Evolutionary conservation across 1,284 basidiomycete species (phyloP).

Genomic region (Boletellus sp.): DNA sequence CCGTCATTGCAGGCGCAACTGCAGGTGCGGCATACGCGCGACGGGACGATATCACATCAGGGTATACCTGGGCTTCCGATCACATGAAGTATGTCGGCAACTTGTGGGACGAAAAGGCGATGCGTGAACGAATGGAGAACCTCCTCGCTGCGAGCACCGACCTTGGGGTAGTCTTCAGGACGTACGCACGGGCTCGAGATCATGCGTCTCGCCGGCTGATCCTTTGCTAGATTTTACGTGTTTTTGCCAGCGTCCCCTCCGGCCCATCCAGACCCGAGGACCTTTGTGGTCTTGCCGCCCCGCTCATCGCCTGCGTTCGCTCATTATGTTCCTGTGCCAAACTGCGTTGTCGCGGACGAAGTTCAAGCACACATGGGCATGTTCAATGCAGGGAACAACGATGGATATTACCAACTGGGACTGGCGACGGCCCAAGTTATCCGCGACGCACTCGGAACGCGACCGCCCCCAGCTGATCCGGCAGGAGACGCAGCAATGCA

Average conservation of each 20-base stretch:
- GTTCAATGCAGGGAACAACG: slow-evolving; percentile 82
- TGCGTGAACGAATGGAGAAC: slow-evolving; percentile 60
- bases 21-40: slow-evolving; percentile 82
- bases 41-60: slow-evolving; percentile 64
- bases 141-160: slow-evolving; percentile 58
- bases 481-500: slow-evolving; percentile 1
- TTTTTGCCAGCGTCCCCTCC: slow-evolving; percentile 62
- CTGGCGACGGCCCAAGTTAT: slow-evolving; percentile 60
- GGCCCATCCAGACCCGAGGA: slow-evolving; percentile 50
- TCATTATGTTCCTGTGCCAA: slow-evolving; percentile 61
- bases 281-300: slow-evolving; percentile 75
- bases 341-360: slow-evolving; percentile 73
- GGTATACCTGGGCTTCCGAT: slow-evolving; percentile 78
- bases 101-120: slow-evolving; percentile 76
- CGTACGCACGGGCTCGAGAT: slow-evolving; percentile 46
- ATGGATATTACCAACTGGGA: slow-evolving; percentile 87
- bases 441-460: slow-evolving; percentile 45
- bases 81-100: slow-evolving; percentile 90
- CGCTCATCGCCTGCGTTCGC: slow-evolving; percentile 45
- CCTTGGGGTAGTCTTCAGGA: slow-evolving; percentile 68
- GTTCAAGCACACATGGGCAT: slow-evolving; percentile 86
- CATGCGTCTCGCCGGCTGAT: slow-evolving; percentile 7
- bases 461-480: neutral
- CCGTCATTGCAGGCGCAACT: slow-evolving; percentile 77
- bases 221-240: slow-evolving; percentile 66